Conservation (phyloP, 2,329 filamentous ascomycete genomes). For the Fusarium tanahbumbuense region DNA sequence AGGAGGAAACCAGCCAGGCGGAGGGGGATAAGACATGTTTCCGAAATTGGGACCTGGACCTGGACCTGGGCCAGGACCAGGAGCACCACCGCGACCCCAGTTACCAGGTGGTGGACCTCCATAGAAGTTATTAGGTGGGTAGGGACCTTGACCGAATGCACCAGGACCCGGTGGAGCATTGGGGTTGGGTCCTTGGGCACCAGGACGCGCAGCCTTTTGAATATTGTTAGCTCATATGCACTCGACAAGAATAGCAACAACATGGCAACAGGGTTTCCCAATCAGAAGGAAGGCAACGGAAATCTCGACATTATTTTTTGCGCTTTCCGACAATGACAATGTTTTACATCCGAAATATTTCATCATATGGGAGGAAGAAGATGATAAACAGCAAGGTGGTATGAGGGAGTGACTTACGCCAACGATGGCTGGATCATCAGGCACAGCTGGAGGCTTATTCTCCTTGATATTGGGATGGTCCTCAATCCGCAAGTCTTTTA, state of each 20-base stretch:
- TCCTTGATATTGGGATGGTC: conserved; percentile 81
- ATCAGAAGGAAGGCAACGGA: conserved; percentile 99
- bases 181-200: conserved; percentile 49
- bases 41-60: conserved; percentile 72
- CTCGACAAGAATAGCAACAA: conserved; percentile 41
- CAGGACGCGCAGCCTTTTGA: conserved; percentile 57
- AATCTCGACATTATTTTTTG: conserved; percentile 95
- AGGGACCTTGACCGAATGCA: conserved; percentile 59
- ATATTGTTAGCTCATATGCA: conserved; percentile 44
- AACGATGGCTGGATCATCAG: conserved; percentile 95
- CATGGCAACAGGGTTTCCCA: conserved; percentile 29
- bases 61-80: conserved; percentile 65
- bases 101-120: conserved; percentile 63
- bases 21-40: conserved; percentile 82
- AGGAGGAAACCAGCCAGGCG: conserved; percentile 81
- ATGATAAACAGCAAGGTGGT: conserved; percentile 13
- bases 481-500: conserved; percentile 96
- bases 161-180: conserved; percentile 52
- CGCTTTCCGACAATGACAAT: conserved; percentile 84
- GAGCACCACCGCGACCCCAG: conserved; percentile 65
- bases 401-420: conserved; percentile 77
- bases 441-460: conserved; percentile 80
- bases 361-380: conserved; percentile 73
- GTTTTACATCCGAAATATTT: conserved; percentile 98
- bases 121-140: conserved; percentile 61